Base-by-base conservation (phyloP, 768 basidiomycete genomes). In the Kwoniella mangroviensis region DNA sequence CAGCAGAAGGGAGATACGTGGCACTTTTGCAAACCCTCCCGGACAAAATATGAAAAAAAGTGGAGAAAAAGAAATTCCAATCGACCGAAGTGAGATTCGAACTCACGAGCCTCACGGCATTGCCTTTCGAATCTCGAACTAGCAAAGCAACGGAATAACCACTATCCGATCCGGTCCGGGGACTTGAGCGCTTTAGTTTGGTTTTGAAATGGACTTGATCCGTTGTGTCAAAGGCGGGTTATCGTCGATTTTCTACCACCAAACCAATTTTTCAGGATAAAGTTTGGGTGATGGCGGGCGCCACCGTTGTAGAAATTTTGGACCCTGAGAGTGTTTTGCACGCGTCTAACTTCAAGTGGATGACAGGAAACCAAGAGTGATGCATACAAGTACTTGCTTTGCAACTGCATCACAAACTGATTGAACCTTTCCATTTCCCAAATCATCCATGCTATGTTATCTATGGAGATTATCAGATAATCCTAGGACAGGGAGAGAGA, bases 81-180 rank as follows among this genome's bases (percentile, higher is more conserved):
- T 49, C 45, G 45, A 15, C 45, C 45, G 45, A 49, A 49, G 45
- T 49, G 45, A 49, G 45, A 49, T 49, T 49, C 45, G 45, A 49
- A 49, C 45, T 49, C 45, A 49, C 45, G 45, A 49, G 45, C 45
- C 45, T 49, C 13, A 15, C 45, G 45, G 45, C 45, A 49, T 49
- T 49, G 45, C 45, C 45, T 49, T 49, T 49, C 45, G 45, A 49
- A 49, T 49, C 45, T 49, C 45, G 45, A 49, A 49, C 45, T 49
- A 49, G 45, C 45, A 49, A 49, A 49, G 45, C 45, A 49, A 49
- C 45, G 45, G 45, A 49, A 49, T 49, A 49, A 49, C 45, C 45
- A 49, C 45, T 49, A 49, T 49, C 45, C 45, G 45, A 49, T 49
- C 45, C 45, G 45, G 45, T 15, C 45, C 42, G 5, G 1, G 0